Percentiles rank a stretch among this genome's conserved stretches.
Evolutionary conservation across 345 rosid genomes (phyloP).

Genomic region (Eucalyptus cloeziana): DNA sequence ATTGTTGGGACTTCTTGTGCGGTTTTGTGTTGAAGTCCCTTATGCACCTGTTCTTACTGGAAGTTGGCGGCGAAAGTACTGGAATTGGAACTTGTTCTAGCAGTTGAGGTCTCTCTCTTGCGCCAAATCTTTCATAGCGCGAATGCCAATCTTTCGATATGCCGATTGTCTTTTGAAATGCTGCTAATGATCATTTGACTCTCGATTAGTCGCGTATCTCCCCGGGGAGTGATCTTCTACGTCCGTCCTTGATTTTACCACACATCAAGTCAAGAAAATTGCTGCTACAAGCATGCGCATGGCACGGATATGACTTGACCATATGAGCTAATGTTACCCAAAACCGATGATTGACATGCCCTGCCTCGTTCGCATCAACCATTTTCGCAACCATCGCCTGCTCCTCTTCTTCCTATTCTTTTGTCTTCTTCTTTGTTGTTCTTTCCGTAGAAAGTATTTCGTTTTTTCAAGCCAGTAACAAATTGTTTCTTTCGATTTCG

Average conservation of each 20-base stretch:
- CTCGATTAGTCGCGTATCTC: not conserved
- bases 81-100: not conserved
- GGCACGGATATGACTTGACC: not conserved
- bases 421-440: not conserved
- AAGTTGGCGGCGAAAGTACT: not conserved
- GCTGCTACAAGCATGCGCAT: not conserved
- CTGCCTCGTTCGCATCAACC: not conserved
- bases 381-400: not conserved
- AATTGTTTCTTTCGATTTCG: not conserved
- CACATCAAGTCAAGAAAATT: not conserved
- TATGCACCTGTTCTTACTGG: not conserved
- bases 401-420: not conserved
- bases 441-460: not conserved
- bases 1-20: not conserved
- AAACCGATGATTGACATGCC: not conserved
- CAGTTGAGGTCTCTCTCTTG: not conserved
- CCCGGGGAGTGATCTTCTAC: not conserved
- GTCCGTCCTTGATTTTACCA: not conserved
- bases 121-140: not conserved
- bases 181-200: not conserved
- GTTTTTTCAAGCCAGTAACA: not conserved
- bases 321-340: not conserved
- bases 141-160: not conserved
- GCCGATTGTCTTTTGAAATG: not conserved
- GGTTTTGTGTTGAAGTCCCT: not conserved